Conservation (phyloP, 2,329 filamentous ascomycete species). For the Aspergillus quadrilineatus region DNA sequence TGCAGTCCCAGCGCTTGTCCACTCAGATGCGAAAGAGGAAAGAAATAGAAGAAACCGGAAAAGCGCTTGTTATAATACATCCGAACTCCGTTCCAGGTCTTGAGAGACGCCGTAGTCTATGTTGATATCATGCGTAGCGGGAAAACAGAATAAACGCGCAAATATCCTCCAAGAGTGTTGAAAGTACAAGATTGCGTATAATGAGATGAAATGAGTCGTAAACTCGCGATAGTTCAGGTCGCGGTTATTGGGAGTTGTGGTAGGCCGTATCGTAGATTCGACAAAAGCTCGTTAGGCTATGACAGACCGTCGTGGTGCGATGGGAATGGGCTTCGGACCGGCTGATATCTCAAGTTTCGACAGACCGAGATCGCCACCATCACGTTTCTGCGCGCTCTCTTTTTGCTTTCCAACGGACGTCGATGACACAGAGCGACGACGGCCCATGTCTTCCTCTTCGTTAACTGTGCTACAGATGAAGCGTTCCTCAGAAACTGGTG, state of each 20-base stretch:
- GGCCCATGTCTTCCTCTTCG: slow-evolving; percentile 26
- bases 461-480: slow-evolving; percentile 42
- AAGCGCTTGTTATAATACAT: slow-evolving; percentile 13
- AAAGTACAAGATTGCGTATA: slow-evolving; percentile 3
- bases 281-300: slow-evolving; percentile 30
- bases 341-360: slow-evolving; percentile 35
- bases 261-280: not conserved
- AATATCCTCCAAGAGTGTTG: slow-evolving; percentile 6
- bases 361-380: slow-evolving; percentile 33
- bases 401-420: slow-evolving; percentile 19
- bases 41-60: not conserved
- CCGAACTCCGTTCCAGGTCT: slow-evolving; percentile 23
- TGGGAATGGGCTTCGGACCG: slow-evolving; percentile 40
- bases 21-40: slow-evolving; percentile 17
- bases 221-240: not conserved
- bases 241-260: not conserved
- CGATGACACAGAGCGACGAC: slow-evolving; percentile 26
- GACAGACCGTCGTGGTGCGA: slow-evolving; percentile 36
- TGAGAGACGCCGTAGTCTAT: slow-evolving; percentile 25
- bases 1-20: slow-evolving; percentile 15
- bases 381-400: slow-evolving; percentile 24
- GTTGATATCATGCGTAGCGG: slow-evolving; percentile 16
- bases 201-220: not conserved
- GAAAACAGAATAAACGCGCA: slow-evolving; percentile 1
- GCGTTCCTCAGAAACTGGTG: slow-evolving; percentile 43